Evolutionary conservation across 768 basidiomycete species (phyloP), one percentile per base, ranked within the genome.

Genomic region (Calocera cornea): DNA sequence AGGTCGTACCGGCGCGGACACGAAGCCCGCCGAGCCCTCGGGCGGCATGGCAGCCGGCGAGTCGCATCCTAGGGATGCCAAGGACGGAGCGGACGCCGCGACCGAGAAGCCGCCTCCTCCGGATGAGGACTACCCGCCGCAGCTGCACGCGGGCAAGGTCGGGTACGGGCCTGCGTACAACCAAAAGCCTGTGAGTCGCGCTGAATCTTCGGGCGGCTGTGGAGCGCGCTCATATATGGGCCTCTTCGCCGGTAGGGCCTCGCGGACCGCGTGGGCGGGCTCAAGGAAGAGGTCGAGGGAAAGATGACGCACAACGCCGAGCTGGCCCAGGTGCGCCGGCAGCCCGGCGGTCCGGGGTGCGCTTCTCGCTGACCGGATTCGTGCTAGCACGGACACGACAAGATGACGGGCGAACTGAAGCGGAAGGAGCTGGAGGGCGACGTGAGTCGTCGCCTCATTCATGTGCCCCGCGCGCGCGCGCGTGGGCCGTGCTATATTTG

Each of bases 111-210:
- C 54, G 14, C 54, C 54, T 2, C 31, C 71, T 41, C 36, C 60
- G 47, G 65, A 66, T 31, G 69, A 75, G 24, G 74, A 64, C 0
- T 74, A 77, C 65, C 79, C 81, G 0, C 74, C 74, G 24, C 80
- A 82, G 69, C 70, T 69, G 50, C 81, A 83, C 65, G 79, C 80
- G 0, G 82, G 81, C 12, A 75, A 77, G 0, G 74, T 77, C 3
- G 80, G 82, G 31, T 67, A 67, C 31, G 68, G 73, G 3, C 73
- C 73, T 2, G 41, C 69, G 29, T 71, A 68, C 41, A 64, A 66
- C 7, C 65, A 65, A 60, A 34, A 65, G 49, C 17, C 70, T 70
- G 65, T n/a, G 67, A 64, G 34, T 47, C 66, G 22, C 31, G 17
- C 36, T 33, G 8, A 50, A 11, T 50, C 14, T 60, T 27, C 54